These are phyloP conservation scores for Ascochyta fabae DNA, from an alignment of 2,329 filamentous ascomycete species.

Conservation along the genomic window DNA sequence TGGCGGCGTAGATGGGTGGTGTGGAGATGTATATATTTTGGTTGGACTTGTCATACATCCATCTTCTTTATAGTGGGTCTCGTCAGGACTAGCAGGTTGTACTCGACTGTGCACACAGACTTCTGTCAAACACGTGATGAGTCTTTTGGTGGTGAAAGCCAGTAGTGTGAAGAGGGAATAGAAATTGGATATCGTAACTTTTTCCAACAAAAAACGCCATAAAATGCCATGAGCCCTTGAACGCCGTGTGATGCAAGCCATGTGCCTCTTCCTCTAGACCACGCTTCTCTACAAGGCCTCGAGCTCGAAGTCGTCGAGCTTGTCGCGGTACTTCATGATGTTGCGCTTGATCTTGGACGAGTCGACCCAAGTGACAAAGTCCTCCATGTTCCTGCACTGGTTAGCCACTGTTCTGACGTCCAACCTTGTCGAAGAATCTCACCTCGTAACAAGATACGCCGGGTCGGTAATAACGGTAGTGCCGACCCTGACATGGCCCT, in stretches of 20 bases:
- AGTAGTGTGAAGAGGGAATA: neutral
- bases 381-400: constrained; percentile 74
- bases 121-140: too few species aligned
- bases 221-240: constrained; percentile 21
- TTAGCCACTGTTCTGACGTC: constrained; percentile 1
- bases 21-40: too few species aligned
- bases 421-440: neutral
- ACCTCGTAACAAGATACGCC: constrained; percentile 81
- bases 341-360: constrained; percentile 97
- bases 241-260: constrained; percentile 30
- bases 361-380: constrained; percentile 95
- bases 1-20: too few species aligned
- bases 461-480: constrained; percentile 90
- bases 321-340: constrained; percentile 92
- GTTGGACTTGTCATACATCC: neutral
- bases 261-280: neutral
- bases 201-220: constrained; percentile 21
- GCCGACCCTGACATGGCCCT: constrained; percentile 90
- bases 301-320: constrained; percentile 94
- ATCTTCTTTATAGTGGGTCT: too few species aligned
- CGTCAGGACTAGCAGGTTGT: too few species aligned
- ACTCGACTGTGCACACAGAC: too few species aligned
- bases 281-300: constrained; percentile 32
- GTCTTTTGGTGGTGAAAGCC: too few species aligned
- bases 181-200: constrained; percentile 21